These are phyloP conservation scores for Athelia psychrophila DNA, from an alignment of 1,284 basidiomycete genomes.

Conservation along the genomic window DNA sequence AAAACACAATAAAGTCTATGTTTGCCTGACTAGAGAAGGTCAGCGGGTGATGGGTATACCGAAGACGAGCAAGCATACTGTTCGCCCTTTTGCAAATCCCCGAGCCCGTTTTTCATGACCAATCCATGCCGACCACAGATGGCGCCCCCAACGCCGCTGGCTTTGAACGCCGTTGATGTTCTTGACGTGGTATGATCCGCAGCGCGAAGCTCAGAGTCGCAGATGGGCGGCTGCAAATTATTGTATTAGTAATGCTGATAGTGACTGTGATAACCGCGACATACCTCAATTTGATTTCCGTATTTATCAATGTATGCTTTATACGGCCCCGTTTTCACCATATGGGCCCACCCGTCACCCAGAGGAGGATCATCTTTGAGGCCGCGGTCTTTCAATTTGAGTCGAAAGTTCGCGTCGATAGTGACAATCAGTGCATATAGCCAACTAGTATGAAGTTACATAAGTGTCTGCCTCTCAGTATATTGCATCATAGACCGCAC, in stretches of 20 bases:
- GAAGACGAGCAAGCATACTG: neutral
- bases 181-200: neutral
- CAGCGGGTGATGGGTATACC: neutral
- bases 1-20: constrained; percentile 8
- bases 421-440: constrained; percentile 9
- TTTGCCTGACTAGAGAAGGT: constrained; percentile 6
- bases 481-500: constrained; percentile 6
- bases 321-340: constrained; percentile 7
- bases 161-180: neutral
- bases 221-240: neutral
- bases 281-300: constrained; percentile 8
- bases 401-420: constrained; percentile 11
- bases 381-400: constrained; percentile 2
- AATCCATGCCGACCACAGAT: constrained; percentile 2
- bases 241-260: neutral
- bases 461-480: no score
- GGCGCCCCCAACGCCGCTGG: neutral
- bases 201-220: neutral
- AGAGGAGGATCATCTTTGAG: constrained; percentile 8
- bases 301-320: neutral
- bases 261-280: neutral
- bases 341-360: constrained; percentile 6
- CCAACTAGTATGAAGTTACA: constrained; percentile 5
- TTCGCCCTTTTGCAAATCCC: constrained; percentile 1
- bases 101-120: neutral